phyloP scores from a whole-genome alignment of 2,329 filamentous ascomycete species.

The Phialophora verrucosa region DNA sequence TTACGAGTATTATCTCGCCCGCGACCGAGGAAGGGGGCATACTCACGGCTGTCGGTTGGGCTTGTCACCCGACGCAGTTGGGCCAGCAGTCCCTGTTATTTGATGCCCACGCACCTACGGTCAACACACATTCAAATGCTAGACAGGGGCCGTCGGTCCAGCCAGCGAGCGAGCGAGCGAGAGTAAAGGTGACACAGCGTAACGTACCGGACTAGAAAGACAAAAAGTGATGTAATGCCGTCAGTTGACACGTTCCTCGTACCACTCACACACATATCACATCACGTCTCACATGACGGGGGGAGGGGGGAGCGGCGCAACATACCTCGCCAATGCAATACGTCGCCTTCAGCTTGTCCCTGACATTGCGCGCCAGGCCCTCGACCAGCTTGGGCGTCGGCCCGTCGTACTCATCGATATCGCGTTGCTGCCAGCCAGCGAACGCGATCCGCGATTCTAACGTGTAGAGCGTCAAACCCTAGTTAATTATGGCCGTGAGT shows the following conservation, averaged over 20 bases:
- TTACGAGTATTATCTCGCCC: no score
- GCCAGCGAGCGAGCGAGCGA: background rate
- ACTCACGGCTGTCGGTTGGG: slow-evolving; percentile 62
- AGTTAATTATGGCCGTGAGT: no score
- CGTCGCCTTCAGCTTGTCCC: slow-evolving; percentile 61
- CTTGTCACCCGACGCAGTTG: slow-evolving; percentile 60
- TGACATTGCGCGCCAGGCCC: slow-evolving; percentile 61
- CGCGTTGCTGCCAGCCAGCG: slow-evolving; percentile 65
- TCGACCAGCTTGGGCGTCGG: slow-evolving; percentile 64
- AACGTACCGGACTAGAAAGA: background rate
- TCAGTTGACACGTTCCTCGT: background rate
- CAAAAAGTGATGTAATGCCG: background rate
- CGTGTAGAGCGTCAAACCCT: slow-evolving; percentile 56
- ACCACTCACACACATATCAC: background rate
- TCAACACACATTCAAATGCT: background rate
- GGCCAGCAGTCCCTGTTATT: slow-evolving; percentile 66
- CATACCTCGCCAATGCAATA: slow-evolving; percentile 47
- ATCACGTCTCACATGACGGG: background rate
- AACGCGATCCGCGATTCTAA: slow-evolving; percentile 63
- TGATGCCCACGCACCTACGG: background rate
- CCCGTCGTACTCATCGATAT: slow-evolving; percentile 61
- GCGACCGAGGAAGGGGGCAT: background rate
- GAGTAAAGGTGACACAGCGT: background rate
- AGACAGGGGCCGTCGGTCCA: background rate
- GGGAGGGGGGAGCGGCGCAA: background rate